phyloP scores from a whole-genome alignment of 2,329 filamentous ascomycete species.

The Sporothrix brasiliensis region DNA sequence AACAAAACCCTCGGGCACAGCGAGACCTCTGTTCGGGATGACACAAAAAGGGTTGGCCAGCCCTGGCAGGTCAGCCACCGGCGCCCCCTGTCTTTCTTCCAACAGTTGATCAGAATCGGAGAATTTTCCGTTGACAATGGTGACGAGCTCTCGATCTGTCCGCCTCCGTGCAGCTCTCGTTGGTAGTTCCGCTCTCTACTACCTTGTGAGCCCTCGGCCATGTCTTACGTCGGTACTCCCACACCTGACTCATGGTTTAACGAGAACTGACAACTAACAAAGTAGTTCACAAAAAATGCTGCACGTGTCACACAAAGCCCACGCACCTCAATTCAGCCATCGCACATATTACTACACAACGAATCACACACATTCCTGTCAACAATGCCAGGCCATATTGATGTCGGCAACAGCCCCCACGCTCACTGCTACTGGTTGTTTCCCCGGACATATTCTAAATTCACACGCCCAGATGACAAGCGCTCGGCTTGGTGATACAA shows the following conservation, averaged over 20 bases:
- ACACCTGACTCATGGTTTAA: constrained; percentile 4
- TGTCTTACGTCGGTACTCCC: constrained; percentile 17
- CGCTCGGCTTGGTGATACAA: background rate
- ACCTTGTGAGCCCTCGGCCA: background rate
- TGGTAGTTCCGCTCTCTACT: background rate
- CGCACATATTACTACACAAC: background rate
- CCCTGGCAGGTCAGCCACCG: constrained; percentile 13
- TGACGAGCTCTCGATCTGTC: constrained; percentile 8
- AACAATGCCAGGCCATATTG: background rate
- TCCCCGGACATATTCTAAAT: background rate
- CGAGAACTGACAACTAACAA: constrained; percentile 19
- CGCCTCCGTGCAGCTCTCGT: background rate
- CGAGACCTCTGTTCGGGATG: background rate
- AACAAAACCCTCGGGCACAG: constrained; percentile 1
- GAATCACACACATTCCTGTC: background rate
- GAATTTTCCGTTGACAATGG: background rate
- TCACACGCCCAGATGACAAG: background rate
- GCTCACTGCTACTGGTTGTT: background rate
- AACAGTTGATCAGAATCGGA: background rate
- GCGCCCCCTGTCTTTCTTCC: background rate
- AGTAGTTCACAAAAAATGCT: background rate
- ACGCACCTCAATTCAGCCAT: background rate
- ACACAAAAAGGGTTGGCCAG: background rate
- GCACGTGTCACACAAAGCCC: constrained; percentile 3
- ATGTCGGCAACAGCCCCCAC: background rate